Evolutionary conservation across 179 eudicot species (phyloP), one percentile per base, ranked within the genome.

Genomic region (Carnegiea gigantea): DNA sequence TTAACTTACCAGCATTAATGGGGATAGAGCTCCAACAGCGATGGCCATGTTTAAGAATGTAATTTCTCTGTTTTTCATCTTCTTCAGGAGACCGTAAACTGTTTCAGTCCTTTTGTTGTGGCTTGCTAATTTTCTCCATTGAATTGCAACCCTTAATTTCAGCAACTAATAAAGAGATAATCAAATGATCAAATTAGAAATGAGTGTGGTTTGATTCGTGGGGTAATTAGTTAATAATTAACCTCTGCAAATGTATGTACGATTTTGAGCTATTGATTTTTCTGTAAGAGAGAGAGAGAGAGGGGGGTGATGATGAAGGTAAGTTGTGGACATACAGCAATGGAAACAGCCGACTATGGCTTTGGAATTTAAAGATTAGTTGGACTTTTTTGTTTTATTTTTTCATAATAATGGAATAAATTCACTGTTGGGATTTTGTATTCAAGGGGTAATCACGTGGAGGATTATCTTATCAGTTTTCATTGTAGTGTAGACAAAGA

Each of bases 81-180:
- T 70, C 73, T 70, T 70, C 73, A 70, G 73, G 73, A 9, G 73
- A 70, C 73, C 73, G 33, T 36, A 70, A 70, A 14, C 73, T 46
- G 13, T 70, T 70, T 18, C 73, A 33, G 44, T 70, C 46, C 44
- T 70, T 70, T 17, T 70, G 73, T 70, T 70, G 33, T 70, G 44
- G 44, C 73, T 70, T 70, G 40, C 44, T 70, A 51, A 51, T 51
- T 70, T 70, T 70, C 73, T 70, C 73, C 73, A 70, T 33, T 33
- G 73, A 15, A 70, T 33, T 70, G n/a, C 73, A 70, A 33, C 73
- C 73, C 73, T 33, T 68, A 24, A 40, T 54, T 64, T 64, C 26
- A n/a, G 4, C 30, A 64, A 64, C n/a, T n/a, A 62, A 20, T 20
- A 5, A 64, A 1, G 70, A 64, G 20, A n/a, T 64, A 64, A 64